These are phyloP conservation scores for Psilocybe subaeruginosa DNA, from an alignment of 768 basidiomycete species.

Conservation along the genomic window DNA sequence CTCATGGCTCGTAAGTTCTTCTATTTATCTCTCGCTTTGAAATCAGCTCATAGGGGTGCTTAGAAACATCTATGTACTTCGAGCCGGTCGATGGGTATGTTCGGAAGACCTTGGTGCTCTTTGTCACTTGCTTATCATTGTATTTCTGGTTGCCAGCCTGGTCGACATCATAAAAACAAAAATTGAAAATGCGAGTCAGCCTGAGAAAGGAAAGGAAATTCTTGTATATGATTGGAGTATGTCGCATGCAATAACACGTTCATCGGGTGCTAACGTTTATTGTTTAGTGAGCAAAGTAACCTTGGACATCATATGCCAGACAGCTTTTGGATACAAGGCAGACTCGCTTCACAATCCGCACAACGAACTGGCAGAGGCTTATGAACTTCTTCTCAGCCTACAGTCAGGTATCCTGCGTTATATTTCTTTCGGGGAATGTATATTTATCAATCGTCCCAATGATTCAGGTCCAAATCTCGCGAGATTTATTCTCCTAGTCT, in stretches of 20 bases:
- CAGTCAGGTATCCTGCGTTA: constrained; percentile 35
- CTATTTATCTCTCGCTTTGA: not conserved
- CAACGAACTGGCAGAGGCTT: constrained; percentile 49
- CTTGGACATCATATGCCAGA: constrained; percentile 52
- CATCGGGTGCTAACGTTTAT: not conserved
- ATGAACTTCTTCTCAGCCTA: constrained; percentile 41
- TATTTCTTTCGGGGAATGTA: not conserved
- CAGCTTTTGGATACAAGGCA: constrained; percentile 49
- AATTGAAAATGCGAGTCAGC: constrained; percentile 23
- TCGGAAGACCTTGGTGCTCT: not conserved
- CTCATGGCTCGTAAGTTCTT: constrained; percentile 36
- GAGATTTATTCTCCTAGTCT: constrained; percentile 34
- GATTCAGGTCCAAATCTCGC: constrained; percentile 33
- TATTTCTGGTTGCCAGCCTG: constrained; percentile 20
- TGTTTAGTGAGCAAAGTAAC: constrained; percentile 50
- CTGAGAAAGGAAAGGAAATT: constrained; percentile 27
- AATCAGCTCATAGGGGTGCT: not conserved
- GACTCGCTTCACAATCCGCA: constrained; percentile 46
- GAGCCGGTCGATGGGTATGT: constrained; percentile 45
- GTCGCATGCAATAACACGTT: constrained; percentile 18
- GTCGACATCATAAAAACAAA: constrained; percentile 37
- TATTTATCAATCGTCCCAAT: not conserved
- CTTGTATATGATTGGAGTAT: constrained; percentile 49
- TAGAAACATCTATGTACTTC: constrained; percentile 53
- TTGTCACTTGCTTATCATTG: not conserved